These are phyloP conservation scores for Gossypium thurberi DNA, from an alignment of 345 rosid species.

Conservation along the genomic window DNA sequence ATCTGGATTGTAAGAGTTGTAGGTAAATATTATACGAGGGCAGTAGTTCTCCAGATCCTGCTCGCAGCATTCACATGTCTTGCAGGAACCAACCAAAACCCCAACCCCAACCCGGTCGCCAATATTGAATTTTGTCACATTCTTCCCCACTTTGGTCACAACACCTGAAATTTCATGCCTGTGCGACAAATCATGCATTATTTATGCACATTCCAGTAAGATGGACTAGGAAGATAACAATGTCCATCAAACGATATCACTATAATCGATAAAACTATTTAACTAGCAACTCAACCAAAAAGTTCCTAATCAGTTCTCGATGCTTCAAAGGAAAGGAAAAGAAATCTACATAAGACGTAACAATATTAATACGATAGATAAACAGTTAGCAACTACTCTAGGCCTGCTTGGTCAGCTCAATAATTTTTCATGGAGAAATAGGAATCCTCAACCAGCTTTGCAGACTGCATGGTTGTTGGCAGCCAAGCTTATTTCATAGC, in stretches of 20 bases:
- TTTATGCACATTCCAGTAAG: background rate
- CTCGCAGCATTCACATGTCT: conserved; percentile 59
- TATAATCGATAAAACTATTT: background rate
- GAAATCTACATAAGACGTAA: background rate
- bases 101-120: conserved; percentile 81
- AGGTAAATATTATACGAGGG: conserved; percentile 43
- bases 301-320: background rate
- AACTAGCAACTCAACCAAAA: background rate
- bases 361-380: background rate
- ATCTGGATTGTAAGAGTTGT: conserved; percentile 41
- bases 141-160: conserved; percentile 54
- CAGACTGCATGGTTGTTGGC: background rate
- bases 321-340: background rate
- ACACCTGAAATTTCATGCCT: conserved; percentile 86
- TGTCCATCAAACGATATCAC: background rate
- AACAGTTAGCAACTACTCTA: background rate
- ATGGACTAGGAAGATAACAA: background rate
- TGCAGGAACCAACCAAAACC: conserved; percentile 64
- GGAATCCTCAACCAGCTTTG: no score
- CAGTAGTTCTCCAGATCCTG: conserved; percentile 79
- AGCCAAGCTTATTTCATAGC: background rate
- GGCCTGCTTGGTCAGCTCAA: background rate
- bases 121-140: conserved; percentile 55
- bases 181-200: conserved; percentile 11
- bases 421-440: no score